Conservation (phyloP, 2,329 filamentous ascomycete species). For the Alternaria conjuncta region DNA sequence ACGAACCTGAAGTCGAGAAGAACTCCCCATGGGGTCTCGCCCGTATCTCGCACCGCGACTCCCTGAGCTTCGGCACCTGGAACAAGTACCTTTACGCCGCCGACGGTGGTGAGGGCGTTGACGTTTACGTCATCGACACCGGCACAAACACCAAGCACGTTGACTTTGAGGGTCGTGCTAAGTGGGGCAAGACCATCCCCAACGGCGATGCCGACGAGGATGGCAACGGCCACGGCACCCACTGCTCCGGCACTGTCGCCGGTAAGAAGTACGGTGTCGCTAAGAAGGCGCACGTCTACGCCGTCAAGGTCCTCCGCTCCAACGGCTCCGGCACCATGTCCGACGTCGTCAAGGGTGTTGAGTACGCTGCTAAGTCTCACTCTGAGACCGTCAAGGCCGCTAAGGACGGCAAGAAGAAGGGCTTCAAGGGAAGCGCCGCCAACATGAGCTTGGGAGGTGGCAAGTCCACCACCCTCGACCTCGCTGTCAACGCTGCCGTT, state of each 20-base stretch:
- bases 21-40: slow-evolving; percentile 98
- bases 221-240: slow-evolving; percentile 97
- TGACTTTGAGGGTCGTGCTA: slow-evolving; percentile 94
- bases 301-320: slow-evolving; percentile 96
- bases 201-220: slow-evolving; percentile 82
- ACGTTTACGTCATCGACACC: slow-evolving; percentile 98
- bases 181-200: slow-evolving; percentile 97
- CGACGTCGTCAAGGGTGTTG: slow-evolving; percentile 97
- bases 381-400: slow-evolving; percentile 74
- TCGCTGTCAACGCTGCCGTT: slow-evolving; percentile 92
- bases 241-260: slow-evolving; percentile 97
- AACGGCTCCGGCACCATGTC: slow-evolving; percentile 99
- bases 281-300: slow-evolving; percentile 97
- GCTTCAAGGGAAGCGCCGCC: slow-evolving; percentile 98
- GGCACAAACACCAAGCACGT: slow-evolving; percentile 93
- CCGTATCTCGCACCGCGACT: slow-evolving; percentile 92
- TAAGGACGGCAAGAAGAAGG: slow-evolving; percentile 89
- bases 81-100: slow-evolving; percentile 97
- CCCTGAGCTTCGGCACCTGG: slow-evolving; percentile 87
- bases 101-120: slow-evolving; percentile 94
- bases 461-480: slow-evolving; percentile 90
- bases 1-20: slow-evolving; percentile 73
- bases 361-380: slow-evolving; percentile 87
- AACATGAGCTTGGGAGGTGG: slow-evolving; percentile 99
- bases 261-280: slow-evolving; percentile 99